Base-by-base conservation (phyloP, 164 flowering plant species). In the Umbilicus rupestris region DNA sequence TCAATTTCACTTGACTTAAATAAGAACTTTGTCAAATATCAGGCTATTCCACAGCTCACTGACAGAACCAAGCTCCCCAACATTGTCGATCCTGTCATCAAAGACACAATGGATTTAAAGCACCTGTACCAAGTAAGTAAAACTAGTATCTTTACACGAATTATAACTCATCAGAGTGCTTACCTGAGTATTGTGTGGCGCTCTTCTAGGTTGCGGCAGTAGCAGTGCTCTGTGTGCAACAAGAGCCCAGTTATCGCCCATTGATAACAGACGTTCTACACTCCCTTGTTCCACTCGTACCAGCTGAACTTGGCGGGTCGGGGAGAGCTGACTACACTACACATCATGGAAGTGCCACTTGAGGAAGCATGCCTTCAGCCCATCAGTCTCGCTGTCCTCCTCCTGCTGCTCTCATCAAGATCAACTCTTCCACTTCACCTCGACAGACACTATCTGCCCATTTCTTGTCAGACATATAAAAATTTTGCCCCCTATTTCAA, bases 41-140 rank as follows among this genome's bases (percentile, higher is more conserved):
- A 94, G 99, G 99, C 99, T 63, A 89, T 85, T 89, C 99, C 99
- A 69, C 96, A 91, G 72, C 86, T 95, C 65, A 91, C 96, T 14
- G 97, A 95, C 81, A 88, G 96, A 80, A 71, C 90, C 52, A 87
- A 81, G 77, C 96, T 95, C 71, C 97, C 97, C 62, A 82, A 77
- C 74, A 95, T 95, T 16, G 81, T 95, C 37, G 99, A 95, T 78
- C 96, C 96, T 30, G 90, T 80, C 55, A 87, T 95, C 37, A 79
- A 72, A 75, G 74, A 89, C 70, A 80, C 84, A 35, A 87, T 95
- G 90, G 96, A 95, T 74, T 74, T 85, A 63, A 95, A 95, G 80
- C 96, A 95, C 76, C 78, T 95, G 46, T 95, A 83, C 71, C 99
- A 95, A 82, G 99, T 95, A 52, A 52, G 58, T 30, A 52, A 52